A percentile compares a stretch with the other conserved stretches of the same genome.
phyloP scores from a whole-genome alignment of 2,329 filamentous ascomycete species.

The Biscogniauxia sp. region DNA sequence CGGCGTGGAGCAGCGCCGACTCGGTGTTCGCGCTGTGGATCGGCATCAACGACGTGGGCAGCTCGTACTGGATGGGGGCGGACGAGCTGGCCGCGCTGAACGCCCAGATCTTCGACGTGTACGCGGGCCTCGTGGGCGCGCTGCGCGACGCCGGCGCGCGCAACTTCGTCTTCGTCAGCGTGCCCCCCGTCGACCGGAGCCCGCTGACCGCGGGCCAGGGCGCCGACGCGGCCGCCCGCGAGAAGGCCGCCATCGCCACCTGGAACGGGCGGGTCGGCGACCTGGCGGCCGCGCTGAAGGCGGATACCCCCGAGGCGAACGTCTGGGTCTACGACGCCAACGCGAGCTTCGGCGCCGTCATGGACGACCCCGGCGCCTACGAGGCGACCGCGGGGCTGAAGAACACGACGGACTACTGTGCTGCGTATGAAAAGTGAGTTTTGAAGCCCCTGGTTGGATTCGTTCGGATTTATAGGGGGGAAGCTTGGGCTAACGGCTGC shows the following conservation, averaged over 20 bases:
- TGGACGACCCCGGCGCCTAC: conserved; percentile 50
- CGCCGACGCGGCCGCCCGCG: conserved; percentile 28
- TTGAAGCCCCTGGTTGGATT: neutral
- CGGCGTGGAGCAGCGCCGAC: conserved; percentile 36
- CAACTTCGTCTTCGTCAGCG: conserved; percentile 59
- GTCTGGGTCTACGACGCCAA: conserved; percentile 54
- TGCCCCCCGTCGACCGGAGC: conserved; percentile 56
- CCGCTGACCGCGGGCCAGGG: conserved; percentile 46
- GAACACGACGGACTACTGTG: conserved; percentile 56
- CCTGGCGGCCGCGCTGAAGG: conserved; percentile 41
- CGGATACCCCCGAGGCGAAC: conserved; percentile 40
- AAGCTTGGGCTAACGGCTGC: conserved; percentile 13
- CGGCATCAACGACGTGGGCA: conserved; percentile 55
- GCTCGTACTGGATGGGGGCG: conserved; percentile 39
- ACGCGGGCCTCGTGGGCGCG: conserved; percentile 39
- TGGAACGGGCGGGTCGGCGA: conserved; percentile 49
- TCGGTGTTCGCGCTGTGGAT: conserved; percentile 50
- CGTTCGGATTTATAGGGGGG: neutral
- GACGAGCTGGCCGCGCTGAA: conserved; percentile 34
- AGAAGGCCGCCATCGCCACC: conserved; percentile 44
- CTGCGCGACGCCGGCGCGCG: conserved; percentile 53
- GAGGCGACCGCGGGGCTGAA: conserved; percentile 49
- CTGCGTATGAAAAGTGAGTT: conserved; percentile 52
- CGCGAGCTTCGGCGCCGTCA: conserved; percentile 47
- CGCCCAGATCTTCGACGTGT: conserved; percentile 41